Conservation (phyloP, 805 yeast species). For the Ogataea chonburiensis region DNA sequence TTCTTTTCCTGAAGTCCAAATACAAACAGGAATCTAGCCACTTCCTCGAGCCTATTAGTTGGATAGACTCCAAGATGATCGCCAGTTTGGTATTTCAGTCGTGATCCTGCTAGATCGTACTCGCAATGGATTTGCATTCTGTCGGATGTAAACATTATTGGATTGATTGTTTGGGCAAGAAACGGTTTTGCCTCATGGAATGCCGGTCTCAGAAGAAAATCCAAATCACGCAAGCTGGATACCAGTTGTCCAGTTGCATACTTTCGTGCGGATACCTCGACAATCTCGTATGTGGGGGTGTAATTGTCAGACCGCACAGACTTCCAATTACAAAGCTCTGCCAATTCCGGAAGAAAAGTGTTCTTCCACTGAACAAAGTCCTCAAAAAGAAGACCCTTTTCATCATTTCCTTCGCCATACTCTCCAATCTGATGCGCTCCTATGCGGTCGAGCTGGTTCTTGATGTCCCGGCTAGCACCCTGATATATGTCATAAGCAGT, state of each 20-base stretch:
- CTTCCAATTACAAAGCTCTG: slow-evolving; percentile 55
- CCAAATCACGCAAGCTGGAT: slow-evolving; percentile 16
- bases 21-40: slow-evolving; percentile 56
- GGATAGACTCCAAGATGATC: slow-evolving; percentile 94
- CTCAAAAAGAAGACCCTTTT: slow-evolving; percentile 85
- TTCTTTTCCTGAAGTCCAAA: slow-evolving; percentile 55
- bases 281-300: slow-evolving; percentile 55
- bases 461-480: slow-evolving; percentile 64
- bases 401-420: slow-evolving; percentile 89
- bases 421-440: slow-evolving; percentile 64
- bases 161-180: slow-evolving; percentile 68
- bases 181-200: slow-evolving; percentile 49
- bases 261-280: slow-evolving; percentile 29
- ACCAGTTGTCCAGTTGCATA: slow-evolving; percentile 32
- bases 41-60: slow-evolving; percentile 67
- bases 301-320: slow-evolving; percentile 65
- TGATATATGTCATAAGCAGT: slow-evolving; percentile 87
- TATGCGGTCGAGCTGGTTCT: slow-evolving; percentile 48
- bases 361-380: slow-evolving; percentile 91
- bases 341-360: slow-evolving; percentile 61
- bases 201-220: slow-evolving; percentile 22
- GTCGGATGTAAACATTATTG: slow-evolving; percentile 20
- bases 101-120: slow-evolving; percentile 66
- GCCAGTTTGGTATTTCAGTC: slow-evolving; percentile 82
- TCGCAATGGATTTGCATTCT: slow-evolving; percentile 83